These are phyloP conservation scores for Colletotrichum cordylinicola DNA, from an alignment of 2,329 filamentous ascomycete species.

Conservation along the genomic window DNA sequence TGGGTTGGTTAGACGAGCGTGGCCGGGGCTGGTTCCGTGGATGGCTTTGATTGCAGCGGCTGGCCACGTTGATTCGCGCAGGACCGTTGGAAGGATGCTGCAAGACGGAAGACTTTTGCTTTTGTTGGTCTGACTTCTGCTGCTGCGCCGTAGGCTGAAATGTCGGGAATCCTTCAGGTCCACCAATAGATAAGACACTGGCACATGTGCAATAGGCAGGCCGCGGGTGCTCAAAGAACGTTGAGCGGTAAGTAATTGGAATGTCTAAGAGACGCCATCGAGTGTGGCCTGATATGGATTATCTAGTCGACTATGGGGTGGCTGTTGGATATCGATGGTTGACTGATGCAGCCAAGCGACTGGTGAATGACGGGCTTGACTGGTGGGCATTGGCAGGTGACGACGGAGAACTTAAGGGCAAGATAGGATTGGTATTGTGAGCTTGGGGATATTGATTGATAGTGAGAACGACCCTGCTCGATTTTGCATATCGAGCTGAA, in stretches of 20 bases:
- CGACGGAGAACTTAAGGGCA: not conserved
- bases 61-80: not conserved
- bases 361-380: not conserved
- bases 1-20: not conserved
- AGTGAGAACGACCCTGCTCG: not conserved
- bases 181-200: constrained; percentile 11
- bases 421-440: not conserved
- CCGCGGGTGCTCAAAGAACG: not conserved
- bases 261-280: not conserved
- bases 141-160: not conserved
- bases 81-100: not conserved
- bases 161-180: constrained; percentile 7
- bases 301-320: not conserved
- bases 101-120: not conserved
- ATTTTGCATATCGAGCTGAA: not conserved
- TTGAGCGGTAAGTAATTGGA: not conserved
- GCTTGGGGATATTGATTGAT: not conserved
- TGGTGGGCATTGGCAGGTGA: not conserved
- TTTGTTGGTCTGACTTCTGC: not conserved
- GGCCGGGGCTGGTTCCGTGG: not conserved
- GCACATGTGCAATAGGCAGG: not conserved
- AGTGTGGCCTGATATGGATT: not conserved
- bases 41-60: not conserved
- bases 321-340: not conserved
- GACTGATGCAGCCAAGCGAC: not conserved